phyloP scores from a whole-genome alignment of 1,139 yeast genomes.

The Debaryomyces robertsiae region DNA sequence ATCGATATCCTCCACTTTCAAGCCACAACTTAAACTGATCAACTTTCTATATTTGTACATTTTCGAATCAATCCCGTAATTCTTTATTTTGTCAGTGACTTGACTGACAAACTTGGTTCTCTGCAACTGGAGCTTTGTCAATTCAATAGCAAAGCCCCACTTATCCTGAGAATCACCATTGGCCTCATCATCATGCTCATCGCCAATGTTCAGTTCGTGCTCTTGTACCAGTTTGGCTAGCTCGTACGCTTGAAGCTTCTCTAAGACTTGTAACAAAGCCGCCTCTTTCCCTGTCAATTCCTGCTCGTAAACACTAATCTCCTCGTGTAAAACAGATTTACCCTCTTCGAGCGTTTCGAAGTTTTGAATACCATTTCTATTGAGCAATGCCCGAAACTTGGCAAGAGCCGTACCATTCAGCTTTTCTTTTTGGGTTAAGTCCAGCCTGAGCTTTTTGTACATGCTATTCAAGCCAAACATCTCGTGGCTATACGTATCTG shows the following conservation, averaged over 20 bases:
- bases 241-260: slow-evolving; percentile 34
- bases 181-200: slow-evolving; percentile 17
- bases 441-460: slow-evolving; percentile 21
- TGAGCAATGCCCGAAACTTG: slow-evolving; percentile 21
- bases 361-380: slow-evolving; percentile 27
- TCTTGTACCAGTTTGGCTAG: slow-evolving; percentile 33
- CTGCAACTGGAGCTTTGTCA: slow-evolving; percentile 56
- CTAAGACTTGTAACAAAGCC: slow-evolving; percentile 30
- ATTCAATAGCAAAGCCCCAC: slow-evolving; percentile 37
- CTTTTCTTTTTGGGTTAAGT: slow-evolving; percentile 22
- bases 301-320: slow-evolving; percentile 24
- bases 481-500: slow-evolving; percentile 40
- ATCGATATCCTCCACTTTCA: slow-evolving; percentile 79
- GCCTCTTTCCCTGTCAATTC: slow-evolving; percentile 40
- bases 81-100: slow-evolving; percentile 39
- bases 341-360: slow-evolving; percentile 35
- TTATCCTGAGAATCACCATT: slow-evolving; percentile 25
- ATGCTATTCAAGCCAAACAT: slow-evolving; percentile 25
- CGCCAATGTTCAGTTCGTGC: slow-evolving; percentile 23
- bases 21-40: slow-evolving; percentile 80
- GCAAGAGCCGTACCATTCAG: slow-evolving; percentile 21
- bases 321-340: slow-evolving; percentile 23
- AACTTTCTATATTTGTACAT: slow-evolving; percentile 81
- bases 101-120: slow-evolving; percentile 47
- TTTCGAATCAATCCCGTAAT: slow-evolving; percentile 50